Conservation (phyloP, 2,329 filamentous ascomycete species). For the Phaeosphaeria sp. region DNA sequence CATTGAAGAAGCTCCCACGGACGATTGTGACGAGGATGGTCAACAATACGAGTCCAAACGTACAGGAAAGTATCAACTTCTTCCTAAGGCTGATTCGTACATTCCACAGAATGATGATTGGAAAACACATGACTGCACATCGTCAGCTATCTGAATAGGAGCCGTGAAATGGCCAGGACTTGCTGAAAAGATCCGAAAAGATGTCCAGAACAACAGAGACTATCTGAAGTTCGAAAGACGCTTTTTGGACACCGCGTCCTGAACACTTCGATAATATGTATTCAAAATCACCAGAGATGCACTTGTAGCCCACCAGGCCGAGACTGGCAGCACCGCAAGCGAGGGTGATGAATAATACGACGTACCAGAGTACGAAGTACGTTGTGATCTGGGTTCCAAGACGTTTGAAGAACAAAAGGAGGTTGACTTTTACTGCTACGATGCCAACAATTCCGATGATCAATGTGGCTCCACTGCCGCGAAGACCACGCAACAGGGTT, state of each 20-base stretch:
- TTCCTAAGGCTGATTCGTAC: constrained; percentile 5
- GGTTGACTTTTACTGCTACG: constrained; percentile 15
- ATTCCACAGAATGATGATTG: constrained; percentile 6
- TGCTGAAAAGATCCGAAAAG: constrained; percentile 11
- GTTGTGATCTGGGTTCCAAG: constrained; percentile 9
- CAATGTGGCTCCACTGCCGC: background rate
- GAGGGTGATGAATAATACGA: constrained; percentile 9
- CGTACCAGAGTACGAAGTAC: constrained; percentile 11
- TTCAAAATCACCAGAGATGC: background rate
- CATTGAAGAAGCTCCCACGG: background rate
- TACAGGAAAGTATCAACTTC: constrained; percentile 12
- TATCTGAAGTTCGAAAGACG: background rate
- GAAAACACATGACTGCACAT: constrained; percentile 11
- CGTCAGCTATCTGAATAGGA: background rate
- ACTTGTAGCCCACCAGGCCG: background rate
- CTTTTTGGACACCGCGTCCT: background rate
- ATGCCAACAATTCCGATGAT: constrained; percentile 10
- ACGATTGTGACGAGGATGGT: constrained; percentile 18
- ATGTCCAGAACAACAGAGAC: constrained; percentile 1
- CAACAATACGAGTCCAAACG: constrained; percentile 12
- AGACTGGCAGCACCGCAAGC: constrained; percentile 2
- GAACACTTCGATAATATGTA: background rate
- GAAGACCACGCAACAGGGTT: background rate
- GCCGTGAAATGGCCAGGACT: background rate
- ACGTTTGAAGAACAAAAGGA: constrained; percentile 16